Conservation (phyloP, 108 stramenopile genomes). For the Cyclotella baltica region DNA sequence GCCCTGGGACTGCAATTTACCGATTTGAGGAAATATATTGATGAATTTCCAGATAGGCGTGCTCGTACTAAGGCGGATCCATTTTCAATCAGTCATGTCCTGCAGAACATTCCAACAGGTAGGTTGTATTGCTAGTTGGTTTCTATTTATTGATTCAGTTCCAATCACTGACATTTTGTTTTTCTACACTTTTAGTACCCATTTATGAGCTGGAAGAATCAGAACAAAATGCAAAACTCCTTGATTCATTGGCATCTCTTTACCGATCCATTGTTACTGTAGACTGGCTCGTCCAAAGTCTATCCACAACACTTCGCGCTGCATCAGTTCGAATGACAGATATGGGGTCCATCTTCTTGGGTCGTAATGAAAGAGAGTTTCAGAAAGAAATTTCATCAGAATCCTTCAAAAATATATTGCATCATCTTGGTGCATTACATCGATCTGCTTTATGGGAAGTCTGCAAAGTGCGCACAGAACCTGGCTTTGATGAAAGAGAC, state of each 20-base stretch:
- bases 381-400: constrained; percentile 69
- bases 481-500: constrained; percentile 65
- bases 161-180: neutral
- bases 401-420: constrained; percentile 58
- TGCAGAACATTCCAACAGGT: constrained; percentile 60
- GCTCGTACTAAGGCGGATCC: neutral
- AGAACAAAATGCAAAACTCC: constrained; percentile 9
- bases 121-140: neutral
- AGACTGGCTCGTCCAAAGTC: constrained; percentile 70
- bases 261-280: constrained; percentile 59
- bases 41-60: constrained; percentile 11
- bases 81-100: constrained; percentile 56
- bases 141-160: neutral
- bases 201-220: constrained; percentile 55
- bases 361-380: constrained; percentile 71
- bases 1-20: constrained; percentile 49
- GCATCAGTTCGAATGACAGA: constrained; percentile 66
- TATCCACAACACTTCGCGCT: constrained; percentile 67
- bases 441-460: constrained; percentile 77
- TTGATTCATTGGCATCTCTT: constrained; percentile 45
- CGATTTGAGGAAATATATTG: constrained; percentile 35
- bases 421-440: constrained; percentile 58
- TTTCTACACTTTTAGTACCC: constrained; percentile 24
- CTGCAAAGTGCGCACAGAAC: constrained; percentile 73
- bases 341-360: constrained; percentile 50